A percentile compares a stretch with the other conserved stretches of the same genome.
Evolutionary conservation across 2,329 filamentous ascomycete genomes (phyloP).

Genomic region (Colletotrichum endophyticum): DNA sequence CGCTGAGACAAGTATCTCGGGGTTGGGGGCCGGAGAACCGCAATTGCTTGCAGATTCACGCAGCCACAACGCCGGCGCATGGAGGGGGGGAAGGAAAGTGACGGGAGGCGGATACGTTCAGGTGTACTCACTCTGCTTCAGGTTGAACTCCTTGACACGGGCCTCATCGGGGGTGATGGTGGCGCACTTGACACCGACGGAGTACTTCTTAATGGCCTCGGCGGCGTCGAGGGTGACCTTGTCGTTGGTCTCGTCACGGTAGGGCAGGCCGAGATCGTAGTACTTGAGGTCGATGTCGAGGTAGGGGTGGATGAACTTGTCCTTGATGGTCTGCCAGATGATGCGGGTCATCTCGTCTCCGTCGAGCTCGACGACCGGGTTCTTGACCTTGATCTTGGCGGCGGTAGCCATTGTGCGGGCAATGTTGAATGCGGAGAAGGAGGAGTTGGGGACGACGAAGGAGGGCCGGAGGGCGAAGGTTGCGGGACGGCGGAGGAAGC

Average conservation of each 20-base stretch:
- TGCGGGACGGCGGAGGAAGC: conserved; percentile 17
- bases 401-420: conserved; percentile 59
- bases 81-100: neutral
- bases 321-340: conserved; percentile 99
- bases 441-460: conserved; percentile 7
- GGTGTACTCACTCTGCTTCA: conserved; percentile 84
- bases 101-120: neutral
- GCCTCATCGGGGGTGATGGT: conserved; percentile 98
- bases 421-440: conserved; percentile 19
- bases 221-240: conserved; percentile 95
- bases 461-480: conserved; percentile 14
- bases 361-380: conserved; percentile 96
- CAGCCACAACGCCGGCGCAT: neutral
- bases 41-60: neutral
- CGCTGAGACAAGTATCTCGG: neutral
- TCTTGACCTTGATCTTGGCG: conserved; percentile 98
- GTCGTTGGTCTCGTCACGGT: conserved; percentile 95
- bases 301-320: conserved; percentile 97
- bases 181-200: conserved; percentile 97
- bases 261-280: conserved; percentile 91
- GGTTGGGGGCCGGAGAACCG: neutral
- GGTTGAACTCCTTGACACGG: conserved; percentile 95
- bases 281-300: conserved; percentile 98
- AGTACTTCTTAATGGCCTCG: conserved; percentile 98
- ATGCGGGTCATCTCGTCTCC: conserved; percentile 97